Evolutionary conservation across 306 rosid genomes (phyloP).

Genomic region (Cicer cuneatum): DNA sequence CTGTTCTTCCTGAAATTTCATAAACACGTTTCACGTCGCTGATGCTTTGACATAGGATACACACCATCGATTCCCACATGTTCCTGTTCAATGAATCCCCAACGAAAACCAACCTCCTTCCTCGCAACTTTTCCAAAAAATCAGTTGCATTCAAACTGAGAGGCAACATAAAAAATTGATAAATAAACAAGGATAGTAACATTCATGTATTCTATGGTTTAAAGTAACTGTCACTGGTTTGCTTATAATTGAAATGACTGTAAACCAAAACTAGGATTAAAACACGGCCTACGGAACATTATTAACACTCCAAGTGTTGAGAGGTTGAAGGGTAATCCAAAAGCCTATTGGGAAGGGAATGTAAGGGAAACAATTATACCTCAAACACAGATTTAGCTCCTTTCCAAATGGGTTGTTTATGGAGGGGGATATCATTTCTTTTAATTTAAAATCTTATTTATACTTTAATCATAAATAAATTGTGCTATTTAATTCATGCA

Average conservation of each 20-base stretch:
- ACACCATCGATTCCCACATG: conserved; percentile 97
- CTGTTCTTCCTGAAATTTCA: conserved; percentile 81
- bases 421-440: neutral
- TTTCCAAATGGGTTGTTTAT: neutral
- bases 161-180: conserved; percentile 37
- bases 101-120: conserved; percentile 79
- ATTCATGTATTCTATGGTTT: conserved; percentile 2
- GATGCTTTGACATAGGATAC: conserved; percentile 76
- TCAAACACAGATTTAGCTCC: neutral
- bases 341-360: conserved; percentile 12
- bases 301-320: conserved; percentile 9
- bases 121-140: conserved; percentile 82
- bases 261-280: conserved; percentile 19
- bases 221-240: neutral
- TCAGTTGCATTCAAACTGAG: conserved; percentile 86
- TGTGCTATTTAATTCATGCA: neutral
- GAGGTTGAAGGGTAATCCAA: conserved; percentile 9
- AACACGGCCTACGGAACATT: conserved; percentile 12
- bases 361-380: conserved; percentile 26
- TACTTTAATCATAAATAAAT: conserved; percentile 13
- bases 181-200: conserved; percentile 31
- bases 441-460: conserved; percentile 9
- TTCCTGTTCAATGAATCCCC: conserved; percentile 96
- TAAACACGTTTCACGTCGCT: conserved; percentile 63
- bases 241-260: neutral